Percentiles rank a stretch among this genome's conserved stretches.
These are phyloP conservation scores for Escovopsis sp. DNA, from an alignment of 2,329 filamentous ascomycete species.

Conservation along the genomic window DNA sequence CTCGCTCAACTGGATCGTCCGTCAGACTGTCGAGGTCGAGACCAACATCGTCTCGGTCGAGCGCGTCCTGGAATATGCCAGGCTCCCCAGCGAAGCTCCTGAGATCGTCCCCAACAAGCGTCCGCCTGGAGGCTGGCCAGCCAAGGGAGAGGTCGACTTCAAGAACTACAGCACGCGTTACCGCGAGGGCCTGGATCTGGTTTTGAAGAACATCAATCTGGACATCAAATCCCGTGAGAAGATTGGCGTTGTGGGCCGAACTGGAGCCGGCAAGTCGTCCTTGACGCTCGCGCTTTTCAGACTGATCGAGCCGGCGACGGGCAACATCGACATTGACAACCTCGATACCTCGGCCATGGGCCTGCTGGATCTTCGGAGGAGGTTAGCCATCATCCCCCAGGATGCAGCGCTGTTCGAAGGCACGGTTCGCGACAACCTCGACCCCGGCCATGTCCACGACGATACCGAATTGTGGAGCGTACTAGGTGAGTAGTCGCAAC, in stretches of 20 bases:
- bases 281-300: conserved; percentile 87
- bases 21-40: conserved; percentile 98
- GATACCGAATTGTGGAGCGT: conserved; percentile 97
- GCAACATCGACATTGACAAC: conserved; percentile 77
- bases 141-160: conserved; percentile 76
- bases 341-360: conserved; percentile 86
- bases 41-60: conserved; percentile 99
- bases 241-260: conserved; percentile 92
- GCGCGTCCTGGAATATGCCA: conserved; percentile 89
- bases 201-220: conserved; percentile 83
- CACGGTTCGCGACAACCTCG: conserved; percentile 84
- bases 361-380: conserved; percentile 71
- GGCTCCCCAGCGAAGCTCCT: conserved; percentile 80
- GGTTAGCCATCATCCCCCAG: conserved; percentile 92
- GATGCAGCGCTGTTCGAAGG: conserved; percentile 94
- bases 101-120: conserved; percentile 83
- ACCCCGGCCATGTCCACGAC: conserved; percentile 87
- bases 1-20: conserved; percentile 96
- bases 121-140: conserved; percentile 82
- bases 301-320: conserved; percentile 76
- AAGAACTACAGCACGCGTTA: conserved; percentile 92
- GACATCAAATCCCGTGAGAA: conserved; percentile 95
- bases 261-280: conserved; percentile 90
- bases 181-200: conserved; percentile 74
- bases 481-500: conserved; percentile 47